Conservation (phyloP, 805 yeast species). For the Cyberlindnera maritima region DNA sequence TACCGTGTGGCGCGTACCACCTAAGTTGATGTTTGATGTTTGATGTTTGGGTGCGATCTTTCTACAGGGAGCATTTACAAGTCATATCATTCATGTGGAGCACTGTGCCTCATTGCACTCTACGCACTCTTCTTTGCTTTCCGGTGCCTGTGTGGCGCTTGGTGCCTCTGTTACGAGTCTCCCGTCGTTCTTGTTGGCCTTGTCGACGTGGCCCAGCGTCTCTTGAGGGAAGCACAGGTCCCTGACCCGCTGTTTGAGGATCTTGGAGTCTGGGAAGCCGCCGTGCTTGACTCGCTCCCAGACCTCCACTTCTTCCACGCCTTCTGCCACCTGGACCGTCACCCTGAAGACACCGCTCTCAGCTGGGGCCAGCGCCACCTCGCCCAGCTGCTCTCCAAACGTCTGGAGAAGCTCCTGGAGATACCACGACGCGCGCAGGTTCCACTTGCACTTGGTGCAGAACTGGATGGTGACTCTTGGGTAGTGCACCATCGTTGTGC, state of each 20-base stretch:
- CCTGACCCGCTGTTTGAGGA: conserved; percentile 65
- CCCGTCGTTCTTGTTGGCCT: conserved; percentile 21
- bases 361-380: conserved; percentile 49
- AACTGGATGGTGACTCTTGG: conserved; percentile 70
- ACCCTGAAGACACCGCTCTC: conserved; percentile 61
- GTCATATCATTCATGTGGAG: background rate
- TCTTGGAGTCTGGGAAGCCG: conserved; percentile 88
- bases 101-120: conserved; percentile 19
- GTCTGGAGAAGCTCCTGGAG: conserved; percentile 83
- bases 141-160: background rate
- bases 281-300: conserved; percentile 64
- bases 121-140: conserved; percentile 11
- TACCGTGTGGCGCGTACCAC: conserved; percentile 1
- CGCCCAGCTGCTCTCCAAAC: conserved; percentile 56
- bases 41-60: too few relatives aligned
- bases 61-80: too few relatives aligned
- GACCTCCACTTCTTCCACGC: conserved; percentile 32
- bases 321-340: conserved; percentile 38
- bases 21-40: too few relatives aligned
- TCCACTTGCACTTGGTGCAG: conserved; percentile 88
- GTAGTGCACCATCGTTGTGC: conserved; percentile 24
- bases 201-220: conserved; percentile 65
- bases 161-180: conserved; percentile 13
- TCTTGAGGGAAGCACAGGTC: conserved; percentile 53
- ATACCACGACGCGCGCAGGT: conserved; percentile 84